phyloP scores from a whole-genome alignment of 2,329 filamentous ascomycete species.

The Metarhizium robertsii region DNA sequence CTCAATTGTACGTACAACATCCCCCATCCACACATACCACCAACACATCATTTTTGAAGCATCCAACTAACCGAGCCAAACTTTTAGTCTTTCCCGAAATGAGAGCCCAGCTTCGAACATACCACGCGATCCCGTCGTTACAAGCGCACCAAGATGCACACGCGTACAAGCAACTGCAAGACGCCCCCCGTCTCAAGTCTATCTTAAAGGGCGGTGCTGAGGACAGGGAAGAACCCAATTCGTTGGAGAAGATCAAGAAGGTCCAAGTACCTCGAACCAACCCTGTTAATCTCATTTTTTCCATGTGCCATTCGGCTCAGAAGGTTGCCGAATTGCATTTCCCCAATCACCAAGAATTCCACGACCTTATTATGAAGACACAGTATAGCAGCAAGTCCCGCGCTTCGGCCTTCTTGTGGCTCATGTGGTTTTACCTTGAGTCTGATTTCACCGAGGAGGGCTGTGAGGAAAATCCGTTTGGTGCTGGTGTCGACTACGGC shows the following conservation, averaged over 20 bases:
- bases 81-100: constrained; percentile 90
- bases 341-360: constrained; percentile 76
- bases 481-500: constrained; percentile 57
- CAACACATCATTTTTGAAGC: not conserved
- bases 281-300: constrained; percentile 93
- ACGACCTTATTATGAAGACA: constrained; percentile 90
- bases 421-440: constrained; percentile 99
- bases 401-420: constrained; percentile 84
- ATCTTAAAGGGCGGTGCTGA: constrained; percentile 96
- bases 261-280: constrained; percentile 66
- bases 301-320: constrained; percentile 80
- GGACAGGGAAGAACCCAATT: constrained; percentile 73
- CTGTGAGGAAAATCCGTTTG: constrained; percentile 85
- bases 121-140: constrained; percentile 93
- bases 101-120: constrained; percentile 93
- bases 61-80: not conserved
- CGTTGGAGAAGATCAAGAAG: constrained; percentile 72
- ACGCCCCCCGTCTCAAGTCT: constrained; percentile 90
- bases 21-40: not conserved
- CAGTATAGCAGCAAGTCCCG: constrained; percentile 74
- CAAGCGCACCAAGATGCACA: constrained; percentile 92
- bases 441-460: constrained; percentile 88
- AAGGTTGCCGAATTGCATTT: constrained; percentile 94
- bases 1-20: constrained; percentile 66
- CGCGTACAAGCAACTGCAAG: constrained; percentile 95